A percentile compares a stretch with the other conserved stretches of the same genome.
Evolutionary conservation across 352 stramenopile species (phyloP).

Genomic region (Phytophthora idaei): DNA sequence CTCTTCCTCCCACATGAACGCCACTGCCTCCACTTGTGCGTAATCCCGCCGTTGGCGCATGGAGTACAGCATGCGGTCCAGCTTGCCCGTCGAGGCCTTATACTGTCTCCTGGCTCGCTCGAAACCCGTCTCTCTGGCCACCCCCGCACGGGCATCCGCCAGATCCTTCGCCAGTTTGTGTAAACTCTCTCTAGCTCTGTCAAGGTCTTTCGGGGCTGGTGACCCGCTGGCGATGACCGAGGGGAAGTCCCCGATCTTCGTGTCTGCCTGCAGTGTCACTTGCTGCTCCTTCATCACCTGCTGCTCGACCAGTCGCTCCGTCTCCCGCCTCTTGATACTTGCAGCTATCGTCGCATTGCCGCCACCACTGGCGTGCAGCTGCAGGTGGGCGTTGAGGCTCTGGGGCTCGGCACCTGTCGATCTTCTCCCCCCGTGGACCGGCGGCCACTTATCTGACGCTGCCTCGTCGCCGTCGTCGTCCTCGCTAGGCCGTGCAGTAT

Average conservation of each 20-base stretch:
- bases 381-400: conserved; percentile 18
- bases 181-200: conserved; percentile 26
- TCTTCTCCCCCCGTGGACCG: conserved; percentile 1
- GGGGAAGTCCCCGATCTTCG: conserved; percentile 11
- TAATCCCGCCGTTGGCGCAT: conserved; percentile 44
- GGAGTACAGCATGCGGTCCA: conserved; percentile 51
- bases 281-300: not conserved
- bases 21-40: conserved; percentile 54
- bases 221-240: conserved; percentile 15
- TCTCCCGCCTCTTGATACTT: conserved; percentile 3
- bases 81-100: conserved; percentile 54
- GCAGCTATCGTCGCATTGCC: not conserved
- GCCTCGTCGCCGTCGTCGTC: conserved; percentile 4
- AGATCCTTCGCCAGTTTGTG: conserved; percentile 28
- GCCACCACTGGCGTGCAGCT: not conserved
- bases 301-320: not conserved
- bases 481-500: conserved; percentile 3
- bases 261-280: conserved; percentile 10
- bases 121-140: conserved; percentile 33
- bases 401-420: not conserved
- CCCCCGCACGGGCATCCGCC: conserved; percentile 22
- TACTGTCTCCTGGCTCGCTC: conserved; percentile 48
- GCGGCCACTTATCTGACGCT: not conserved
- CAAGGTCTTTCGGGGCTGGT: conserved; percentile 13
- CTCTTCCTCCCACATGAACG: conserved; percentile 50